A percentile compares a stretch with the other conserved stretches of the same genome.
phyloP scores from a whole-genome alignment of 2,329 filamentous ascomycete genomes.

The Phyllosticta capitalensis region DNA sequence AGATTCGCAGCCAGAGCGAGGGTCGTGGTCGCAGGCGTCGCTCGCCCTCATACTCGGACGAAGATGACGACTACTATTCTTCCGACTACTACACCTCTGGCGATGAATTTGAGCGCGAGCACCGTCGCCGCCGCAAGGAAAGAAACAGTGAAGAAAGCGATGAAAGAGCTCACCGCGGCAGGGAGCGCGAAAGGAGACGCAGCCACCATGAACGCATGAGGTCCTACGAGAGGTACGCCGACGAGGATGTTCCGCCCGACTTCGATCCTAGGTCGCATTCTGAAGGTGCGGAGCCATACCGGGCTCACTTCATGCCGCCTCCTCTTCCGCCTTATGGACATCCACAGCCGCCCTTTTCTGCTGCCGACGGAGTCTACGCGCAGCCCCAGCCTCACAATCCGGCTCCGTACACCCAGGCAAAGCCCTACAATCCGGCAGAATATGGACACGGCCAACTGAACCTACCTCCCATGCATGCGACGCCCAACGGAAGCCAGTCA shows the following conservation, averaged over 20 bases:
- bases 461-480: not conserved
- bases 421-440: constrained; percentile 27
- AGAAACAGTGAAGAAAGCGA: not conserved
- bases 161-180: not conserved
- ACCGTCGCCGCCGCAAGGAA: not conserved
- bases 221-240: not conserved
- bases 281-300: not conserved
- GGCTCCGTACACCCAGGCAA: not conserved
- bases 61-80: constrained; percentile 12
- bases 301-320: constrained; percentile 18
- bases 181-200: constrained; percentile 1
- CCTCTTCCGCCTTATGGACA: constrained; percentile 16
- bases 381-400: constrained; percentile 8
- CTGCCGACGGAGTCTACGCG: constrained; percentile 20
- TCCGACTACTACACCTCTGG: constrained; percentile 9
- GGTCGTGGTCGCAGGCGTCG: constrained; percentile 2
- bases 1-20: constrained; percentile 13
- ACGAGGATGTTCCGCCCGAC: constrained; percentile 15
- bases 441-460: not conserved
- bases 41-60: not conserved
- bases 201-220: not conserved
- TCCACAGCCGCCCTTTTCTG: constrained; percentile 20
- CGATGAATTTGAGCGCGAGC: constrained; percentile 5
- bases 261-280: not conserved
- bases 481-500: not conserved